phyloP scores from a whole-genome alignment of 805 yeast species.

The Suhomyces sp. region DNA sequence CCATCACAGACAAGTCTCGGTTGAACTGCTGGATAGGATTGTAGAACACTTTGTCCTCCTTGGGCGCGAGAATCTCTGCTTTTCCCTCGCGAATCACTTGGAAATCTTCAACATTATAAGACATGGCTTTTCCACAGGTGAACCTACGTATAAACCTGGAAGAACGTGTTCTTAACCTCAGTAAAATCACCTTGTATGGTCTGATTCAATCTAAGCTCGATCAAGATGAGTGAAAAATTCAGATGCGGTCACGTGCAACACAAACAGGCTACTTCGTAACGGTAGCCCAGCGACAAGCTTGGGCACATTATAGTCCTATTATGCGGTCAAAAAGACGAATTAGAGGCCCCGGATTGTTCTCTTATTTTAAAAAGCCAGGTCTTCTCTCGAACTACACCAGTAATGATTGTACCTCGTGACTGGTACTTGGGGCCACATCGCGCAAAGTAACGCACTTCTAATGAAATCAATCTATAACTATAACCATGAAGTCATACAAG shows the following conservation, averaged over 20 bases:
- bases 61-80: slow-evolving; percentile 80
- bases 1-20: slow-evolving; percentile 82
- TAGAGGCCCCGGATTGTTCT: too few species aligned
- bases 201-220: background rate
- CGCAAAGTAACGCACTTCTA: too few species aligned
- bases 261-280: background rate
- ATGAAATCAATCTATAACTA: too few species aligned
- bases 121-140: background rate
- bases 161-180: background rate
- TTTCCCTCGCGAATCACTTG: slow-evolving; percentile 64
- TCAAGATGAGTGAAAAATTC: background rate
- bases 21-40: slow-evolving; percentile 97
- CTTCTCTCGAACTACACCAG: too few species aligned
- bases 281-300: background rate
- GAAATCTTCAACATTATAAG: slow-evolving; percentile 26
- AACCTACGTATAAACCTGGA: background rate
- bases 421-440: too few species aligned
- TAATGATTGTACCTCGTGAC: too few species aligned
- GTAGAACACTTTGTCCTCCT: slow-evolving; percentile 82
- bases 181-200: background rate
- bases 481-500: too few species aligned
- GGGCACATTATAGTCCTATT: too few species aligned
- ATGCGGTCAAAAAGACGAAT: too few species aligned
- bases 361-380: too few species aligned
- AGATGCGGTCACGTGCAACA: background rate